Conservation (phyloP, 2,329 filamentous ascomycete species). For the Fusarium circinatum region DNA sequence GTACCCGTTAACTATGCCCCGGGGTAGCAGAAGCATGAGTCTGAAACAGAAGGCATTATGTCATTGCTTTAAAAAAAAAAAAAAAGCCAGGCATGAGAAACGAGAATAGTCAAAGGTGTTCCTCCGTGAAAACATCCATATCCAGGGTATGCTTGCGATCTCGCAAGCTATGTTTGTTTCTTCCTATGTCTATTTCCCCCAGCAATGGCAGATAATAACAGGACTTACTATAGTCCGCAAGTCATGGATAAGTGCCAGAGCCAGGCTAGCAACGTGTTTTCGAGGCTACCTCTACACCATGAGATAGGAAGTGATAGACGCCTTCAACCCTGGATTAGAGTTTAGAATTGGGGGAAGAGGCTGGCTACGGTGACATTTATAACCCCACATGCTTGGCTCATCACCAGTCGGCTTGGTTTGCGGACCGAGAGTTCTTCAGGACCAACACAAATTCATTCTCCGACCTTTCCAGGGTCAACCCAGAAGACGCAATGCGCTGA, state of each 20-base stretch:
- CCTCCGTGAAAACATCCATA: neutral
- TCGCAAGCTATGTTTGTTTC: neutral
- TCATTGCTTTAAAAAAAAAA: neutral
- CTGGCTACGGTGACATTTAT: slow-evolving; percentile 29
- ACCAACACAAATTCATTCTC: slow-evolving; percentile 29
- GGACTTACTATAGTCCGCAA: slow-evolving; percentile 1
- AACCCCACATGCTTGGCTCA: slow-evolving; percentile 18
- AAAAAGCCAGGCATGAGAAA: neutral
- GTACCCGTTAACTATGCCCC: neutral
- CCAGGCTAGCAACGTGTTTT: neutral
- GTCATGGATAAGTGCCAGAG: slow-evolving; percentile 15
- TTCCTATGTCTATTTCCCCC: neutral
- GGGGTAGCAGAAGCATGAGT: neutral
- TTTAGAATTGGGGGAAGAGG: slow-evolving; percentile 29
- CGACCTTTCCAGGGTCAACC: slow-evolving; percentile 29
- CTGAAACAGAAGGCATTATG: neutral
- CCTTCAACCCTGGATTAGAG: slow-evolving; percentile 28
- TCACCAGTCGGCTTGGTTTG: slow-evolving; percentile 30
- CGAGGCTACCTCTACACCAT: slow-evolving; percentile 13
- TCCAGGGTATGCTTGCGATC: slow-evolving; percentile 6
- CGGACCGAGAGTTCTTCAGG: slow-evolving; percentile 21
- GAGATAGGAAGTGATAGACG: slow-evolving; percentile 23
- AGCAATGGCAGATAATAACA: neutral
- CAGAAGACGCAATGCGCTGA: slow-evolving; percentile 23
- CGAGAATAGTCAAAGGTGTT: neutral